phyloP scores from a whole-genome alignment of 2,329 filamentous ascomycete genomes.

The Colletotrichum theobromicola region DNA sequence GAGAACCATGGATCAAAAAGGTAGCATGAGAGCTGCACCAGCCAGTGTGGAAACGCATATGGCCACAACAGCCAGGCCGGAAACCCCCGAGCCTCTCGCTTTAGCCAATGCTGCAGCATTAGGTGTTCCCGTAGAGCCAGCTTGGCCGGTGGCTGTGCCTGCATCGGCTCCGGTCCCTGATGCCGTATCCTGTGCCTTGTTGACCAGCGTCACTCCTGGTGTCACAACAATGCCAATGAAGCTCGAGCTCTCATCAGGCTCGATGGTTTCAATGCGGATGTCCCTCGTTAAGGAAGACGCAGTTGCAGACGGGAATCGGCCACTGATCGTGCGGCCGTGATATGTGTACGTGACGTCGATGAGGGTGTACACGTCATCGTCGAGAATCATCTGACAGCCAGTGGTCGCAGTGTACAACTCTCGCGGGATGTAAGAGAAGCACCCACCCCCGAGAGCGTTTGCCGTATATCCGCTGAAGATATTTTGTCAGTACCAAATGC shows the following conservation, averaged over 20 bases:
- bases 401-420: not conserved
- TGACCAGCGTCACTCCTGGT: not conserved
- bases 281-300: not conserved
- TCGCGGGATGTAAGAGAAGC: not conserved
- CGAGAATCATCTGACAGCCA: not conserved
- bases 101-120: not conserved
- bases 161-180: not conserved
- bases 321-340: not conserved
- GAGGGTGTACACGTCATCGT: not conserved
- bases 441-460: not conserved
- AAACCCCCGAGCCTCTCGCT: not conserved
- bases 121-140: not conserved
- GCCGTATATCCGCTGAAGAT: not conserved
- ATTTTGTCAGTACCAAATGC: not conserved
- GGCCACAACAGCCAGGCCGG: not conserved
- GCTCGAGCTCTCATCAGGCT: not conserved
- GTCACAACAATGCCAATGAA: not conserved
- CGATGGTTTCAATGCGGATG: not conserved
- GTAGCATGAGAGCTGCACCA: not conserved
- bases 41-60: not conserved
- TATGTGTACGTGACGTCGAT: not conserved
- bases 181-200: not conserved
- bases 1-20: not conserved
- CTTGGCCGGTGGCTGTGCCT: not conserved
- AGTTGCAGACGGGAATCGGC: not conserved